These are phyloP conservation scores for Aspergillus fijiensis DNA, from an alignment of 2,329 filamentous ascomycete species.

Conservation along the genomic window DNA sequence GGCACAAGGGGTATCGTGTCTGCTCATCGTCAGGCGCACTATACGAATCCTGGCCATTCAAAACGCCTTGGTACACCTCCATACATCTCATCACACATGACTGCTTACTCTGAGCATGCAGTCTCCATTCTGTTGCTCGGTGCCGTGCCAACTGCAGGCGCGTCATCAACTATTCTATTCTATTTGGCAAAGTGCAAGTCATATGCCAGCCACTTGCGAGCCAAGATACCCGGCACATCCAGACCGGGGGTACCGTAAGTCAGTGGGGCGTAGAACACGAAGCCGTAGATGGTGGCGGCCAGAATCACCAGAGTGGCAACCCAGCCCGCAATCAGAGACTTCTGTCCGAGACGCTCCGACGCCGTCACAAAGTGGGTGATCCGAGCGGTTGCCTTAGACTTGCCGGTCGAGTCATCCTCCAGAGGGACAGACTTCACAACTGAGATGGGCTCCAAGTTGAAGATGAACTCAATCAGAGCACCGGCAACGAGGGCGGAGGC, in stretches of 20 bases:
- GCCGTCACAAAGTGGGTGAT: conserved; percentile 67
- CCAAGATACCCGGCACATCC: conserved; percentile 71
- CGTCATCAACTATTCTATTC: conserved; percentile 17
- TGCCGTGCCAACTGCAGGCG: background rate
- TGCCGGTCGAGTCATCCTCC: conserved; percentile 38
- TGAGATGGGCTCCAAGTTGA: conserved; percentile 74
- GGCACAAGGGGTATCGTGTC: background rate
- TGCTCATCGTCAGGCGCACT: background rate
- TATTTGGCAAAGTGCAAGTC: conserved; percentile 99
- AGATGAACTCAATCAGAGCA: conserved; percentile 90
- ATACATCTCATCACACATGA: background rate
- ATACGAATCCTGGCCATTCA: background rate
- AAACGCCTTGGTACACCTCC: background rate
- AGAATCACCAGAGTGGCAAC: conserved; percentile 72
- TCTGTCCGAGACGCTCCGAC: conserved; percentile 73
- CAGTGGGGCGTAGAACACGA: conserved; percentile 90
- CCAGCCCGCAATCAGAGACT: conserved; percentile 78
- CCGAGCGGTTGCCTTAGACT: conserved; percentile 44
- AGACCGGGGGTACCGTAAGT: conserved; percentile 94
- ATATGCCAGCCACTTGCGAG: conserved; percentile 94
- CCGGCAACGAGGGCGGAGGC: conserved; percentile 88
- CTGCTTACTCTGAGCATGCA: background rate
- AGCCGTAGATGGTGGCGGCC: conserved; percentile 67
- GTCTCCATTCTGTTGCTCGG: background rate
- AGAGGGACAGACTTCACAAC: conserved; percentile 44